These are phyloP conservation scores for Thelephora ganbajun DNA, from an alignment of 768 basidiomycete genomes.

Conservation along the genomic window DNA sequence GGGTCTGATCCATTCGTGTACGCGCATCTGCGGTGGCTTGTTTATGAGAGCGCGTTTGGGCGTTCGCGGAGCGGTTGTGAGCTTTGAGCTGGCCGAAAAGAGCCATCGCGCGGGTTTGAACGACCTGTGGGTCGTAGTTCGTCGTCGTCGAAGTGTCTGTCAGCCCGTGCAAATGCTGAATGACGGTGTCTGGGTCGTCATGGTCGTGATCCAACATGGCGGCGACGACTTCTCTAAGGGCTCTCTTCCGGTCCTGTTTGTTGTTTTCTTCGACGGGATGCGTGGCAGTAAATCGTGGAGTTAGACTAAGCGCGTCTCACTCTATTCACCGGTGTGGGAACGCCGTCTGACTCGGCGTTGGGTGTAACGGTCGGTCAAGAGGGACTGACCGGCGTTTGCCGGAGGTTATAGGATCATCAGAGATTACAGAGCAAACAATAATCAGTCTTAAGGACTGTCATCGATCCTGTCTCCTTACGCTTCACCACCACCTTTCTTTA, in stretches of 20 bases:
- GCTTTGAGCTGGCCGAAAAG: slow-evolving; percentile 72
- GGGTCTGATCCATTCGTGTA: slow-evolving; percentile 82
- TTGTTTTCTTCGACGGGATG: no score
- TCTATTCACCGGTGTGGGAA: no score
- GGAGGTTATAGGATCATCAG: no score
- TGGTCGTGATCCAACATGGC: not conserved
- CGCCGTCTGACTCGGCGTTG: no score
- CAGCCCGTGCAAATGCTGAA: slow-evolving; percentile 51
- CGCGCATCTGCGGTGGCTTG: slow-evolving; percentile 60
- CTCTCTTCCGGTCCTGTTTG: no score
- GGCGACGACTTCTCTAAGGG: no score
- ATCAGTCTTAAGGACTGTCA: no score
- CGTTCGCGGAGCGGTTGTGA: slow-evolving; percentile 62
- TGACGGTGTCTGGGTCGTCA: slow-evolving; percentile 29
- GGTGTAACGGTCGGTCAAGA: no score
- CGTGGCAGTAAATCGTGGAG: no score
- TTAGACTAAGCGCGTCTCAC: no score
- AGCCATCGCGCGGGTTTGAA: slow-evolving; percentile 57
- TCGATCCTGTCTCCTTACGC: slow-evolving; percentile 1
- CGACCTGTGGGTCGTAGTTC: slow-evolving; percentile 30
- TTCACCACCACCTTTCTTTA: not conserved
- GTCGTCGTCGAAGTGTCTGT: slow-evolving; percentile 27
- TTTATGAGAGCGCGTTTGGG: slow-evolving; percentile 57
- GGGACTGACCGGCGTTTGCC: no score
- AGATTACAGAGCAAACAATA: no score